These are phyloP conservation scores for Lodderomyces orthopsilosis DNA, from an alignment of 1,139 yeast genomes.

Conservation along the genomic window DNA sequence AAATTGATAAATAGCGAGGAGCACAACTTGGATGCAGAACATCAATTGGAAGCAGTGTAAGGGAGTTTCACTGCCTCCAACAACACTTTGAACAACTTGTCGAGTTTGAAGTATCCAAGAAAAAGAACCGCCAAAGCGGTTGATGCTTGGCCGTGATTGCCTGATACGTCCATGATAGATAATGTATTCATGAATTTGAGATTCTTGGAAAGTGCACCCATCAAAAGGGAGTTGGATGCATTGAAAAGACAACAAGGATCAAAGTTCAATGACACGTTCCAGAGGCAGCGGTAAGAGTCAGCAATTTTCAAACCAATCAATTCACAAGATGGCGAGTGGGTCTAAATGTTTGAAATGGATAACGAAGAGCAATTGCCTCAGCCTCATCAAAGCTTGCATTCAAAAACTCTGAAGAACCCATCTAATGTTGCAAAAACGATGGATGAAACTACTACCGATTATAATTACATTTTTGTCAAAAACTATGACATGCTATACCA, in stretches of 20 bases:
- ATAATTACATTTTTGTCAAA: conserved; percentile 61
- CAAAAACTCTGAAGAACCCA: conserved; percentile 51
- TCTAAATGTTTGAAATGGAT: conserved; percentile 58
- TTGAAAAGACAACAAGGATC: conserved; percentile 37
- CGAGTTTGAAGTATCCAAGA: conserved; percentile 67
- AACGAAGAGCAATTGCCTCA: conserved; percentile 27
- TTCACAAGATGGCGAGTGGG: conserved; percentile 70
- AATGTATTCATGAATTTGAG: conserved; percentile 68
- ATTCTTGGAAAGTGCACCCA: conserved; percentile 77
- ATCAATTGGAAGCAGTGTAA: conserved; percentile 70
- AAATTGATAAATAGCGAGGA: conserved; percentile 15
- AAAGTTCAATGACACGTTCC: conserved; percentile 37
- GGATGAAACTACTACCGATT: conserved; percentile 36
- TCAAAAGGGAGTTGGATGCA: conserved; percentile 36
- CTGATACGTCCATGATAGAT: conserved; percentile 88
- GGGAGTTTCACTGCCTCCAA: conserved; percentile 66
- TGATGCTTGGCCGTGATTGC: conserved; percentile 75
- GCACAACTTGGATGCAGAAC: conserved; percentile 54
- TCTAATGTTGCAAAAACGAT: conserved; percentile 40
- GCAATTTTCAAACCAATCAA: conserved; percentile 76
- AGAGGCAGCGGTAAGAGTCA: conserved; percentile 49
- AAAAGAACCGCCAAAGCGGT: conserved; percentile 74
- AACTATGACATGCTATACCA: conserved; percentile 78
- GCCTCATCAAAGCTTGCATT: conserved; percentile 46
- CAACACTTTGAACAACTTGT: conserved; percentile 42